Percentiles rank a stretch among this genome's conserved stretches.
Conservation (phyloP, 305 asterid genomes). For the Stenogyne calaminthoides region DNA sequence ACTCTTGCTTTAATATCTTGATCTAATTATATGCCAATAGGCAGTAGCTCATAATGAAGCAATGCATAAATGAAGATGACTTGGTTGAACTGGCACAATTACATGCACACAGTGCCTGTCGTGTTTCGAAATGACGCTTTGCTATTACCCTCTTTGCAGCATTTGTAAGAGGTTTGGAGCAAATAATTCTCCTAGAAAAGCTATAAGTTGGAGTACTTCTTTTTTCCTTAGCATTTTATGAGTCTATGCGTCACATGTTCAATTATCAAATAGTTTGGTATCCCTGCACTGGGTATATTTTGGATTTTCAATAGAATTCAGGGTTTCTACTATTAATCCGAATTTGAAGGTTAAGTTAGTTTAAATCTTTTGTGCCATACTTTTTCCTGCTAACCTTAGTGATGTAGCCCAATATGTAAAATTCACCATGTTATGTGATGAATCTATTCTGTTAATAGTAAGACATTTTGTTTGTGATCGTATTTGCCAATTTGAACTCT, state of each 20-base stretch:
- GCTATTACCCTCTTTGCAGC: not conserved
- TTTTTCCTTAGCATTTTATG: not conserved
- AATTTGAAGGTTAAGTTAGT: not conserved
- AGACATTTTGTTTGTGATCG: not conserved
- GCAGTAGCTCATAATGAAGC: not conserved
- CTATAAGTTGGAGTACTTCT: not conserved
- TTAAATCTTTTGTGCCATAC: not conserved
- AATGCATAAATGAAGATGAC: not conserved
- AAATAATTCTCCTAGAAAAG: constrained; percentile 1
- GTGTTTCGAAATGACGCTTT: not conserved
- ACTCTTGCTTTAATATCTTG: not conserved
- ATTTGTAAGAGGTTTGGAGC: not conserved
- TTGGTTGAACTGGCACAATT: not conserved
- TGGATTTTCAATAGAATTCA: not conserved
- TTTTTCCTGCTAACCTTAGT: not conserved
- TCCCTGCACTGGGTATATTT: not conserved
- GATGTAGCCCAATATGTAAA: not conserved
- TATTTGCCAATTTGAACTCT: not conserved
- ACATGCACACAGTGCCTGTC: not conserved
- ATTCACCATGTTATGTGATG: not conserved
- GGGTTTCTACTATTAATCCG: not conserved
- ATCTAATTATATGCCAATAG: not conserved
- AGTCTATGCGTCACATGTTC: not conserved
- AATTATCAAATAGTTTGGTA: not conserved
- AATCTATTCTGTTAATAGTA: not conserved